phyloP scores from a whole-genome alignment of 192 early-diverging fungal species.

The Mortierella alpina region DNA sequence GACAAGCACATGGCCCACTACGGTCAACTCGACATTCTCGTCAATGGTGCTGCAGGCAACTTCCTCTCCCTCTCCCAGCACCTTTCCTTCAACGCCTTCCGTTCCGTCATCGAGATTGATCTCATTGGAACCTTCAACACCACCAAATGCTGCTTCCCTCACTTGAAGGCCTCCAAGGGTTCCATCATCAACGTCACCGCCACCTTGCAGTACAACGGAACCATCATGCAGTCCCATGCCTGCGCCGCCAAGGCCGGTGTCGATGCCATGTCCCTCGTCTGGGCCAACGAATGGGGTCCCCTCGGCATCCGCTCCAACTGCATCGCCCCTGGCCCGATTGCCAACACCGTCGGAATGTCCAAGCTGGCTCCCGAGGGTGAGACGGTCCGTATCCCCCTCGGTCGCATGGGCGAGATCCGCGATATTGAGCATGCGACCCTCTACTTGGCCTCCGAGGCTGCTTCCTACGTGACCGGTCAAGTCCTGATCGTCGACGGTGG shows the following conservation, averaged over 20 bases:
- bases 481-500: constrained; percentile 72
- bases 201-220: constrained; percentile 70
- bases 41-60: constrained; percentile 74
- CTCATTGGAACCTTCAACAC: constrained; percentile 82
- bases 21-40: constrained; percentile 75
- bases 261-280: constrained; percentile 68
- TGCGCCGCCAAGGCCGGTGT: constrained; percentile 74
- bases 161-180: constrained; percentile 75
- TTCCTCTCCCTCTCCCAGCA: constrained; percentile 74
- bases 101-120: constrained; percentile 74
- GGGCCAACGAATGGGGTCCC: constrained; percentile 80
- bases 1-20: constrained; percentile 68
- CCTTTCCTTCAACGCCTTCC: constrained; percentile 78
- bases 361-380: constrained; percentile 49
- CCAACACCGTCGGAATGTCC: constrained; percentile 54
- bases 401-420: constrained; percentile 58
- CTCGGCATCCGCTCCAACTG: constrained; percentile 76
- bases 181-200: constrained; percentile 77
- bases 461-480: constrained; percentile 65
- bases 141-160: constrained; percentile 73
- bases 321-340: constrained; percentile 74
- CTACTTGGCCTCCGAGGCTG: constrained; percentile 74
- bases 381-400: constrained; percentile 29
- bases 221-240: constrained; percentile 55
- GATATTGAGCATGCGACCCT: constrained; percentile 81